Evolutionary conservation across 352 stramenopile species (phyloP).

Genomic region (Peronospora farinosa): DNA sequence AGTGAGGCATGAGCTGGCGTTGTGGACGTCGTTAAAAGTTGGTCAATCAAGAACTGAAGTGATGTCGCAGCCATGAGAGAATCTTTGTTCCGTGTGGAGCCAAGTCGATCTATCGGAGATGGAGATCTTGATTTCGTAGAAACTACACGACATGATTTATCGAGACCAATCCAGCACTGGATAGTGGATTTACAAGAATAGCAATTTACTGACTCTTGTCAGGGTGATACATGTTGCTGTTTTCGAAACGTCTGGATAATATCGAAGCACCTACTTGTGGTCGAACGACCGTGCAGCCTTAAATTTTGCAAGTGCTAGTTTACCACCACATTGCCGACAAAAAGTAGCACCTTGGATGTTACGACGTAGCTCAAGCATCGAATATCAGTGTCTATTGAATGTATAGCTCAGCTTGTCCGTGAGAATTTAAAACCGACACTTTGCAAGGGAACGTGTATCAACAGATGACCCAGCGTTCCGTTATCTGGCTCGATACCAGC

Average conservation of each 20-base stretch:
- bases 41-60: slow-evolving; percentile 14
- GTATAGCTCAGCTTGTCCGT: not conserved
- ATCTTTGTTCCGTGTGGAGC: slow-evolving; percentile 11
- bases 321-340: not conserved
- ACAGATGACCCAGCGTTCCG: no score
- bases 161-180: slow-evolving; percentile 22
- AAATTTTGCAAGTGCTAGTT: slow-evolving; percentile 3
- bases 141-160: slow-evolving; percentile 2
- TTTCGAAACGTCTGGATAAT: not conserved
- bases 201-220: slow-evolving; percentile 13
- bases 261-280: slow-evolving; percentile 12
- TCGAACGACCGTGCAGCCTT: not conserved
- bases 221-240: slow-evolving; percentile 2
- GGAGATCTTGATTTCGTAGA: no score
- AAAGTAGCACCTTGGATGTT: slow-evolving; percentile 3
- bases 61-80: not conserved
- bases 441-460: slow-evolving; percentile 6
- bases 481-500: no score
- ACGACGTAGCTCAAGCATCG: not conserved
- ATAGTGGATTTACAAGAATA: slow-evolving; percentile 11
- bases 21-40: not conserved
- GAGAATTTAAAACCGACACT: not conserved
- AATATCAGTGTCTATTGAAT: not conserved
- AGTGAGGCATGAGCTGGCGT: slow-evolving; percentile 19
- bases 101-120: no score